phyloP scores from a whole-genome alignment of 2,329 filamentous ascomycete species.

The Talaromyces islandicus region DNA sequence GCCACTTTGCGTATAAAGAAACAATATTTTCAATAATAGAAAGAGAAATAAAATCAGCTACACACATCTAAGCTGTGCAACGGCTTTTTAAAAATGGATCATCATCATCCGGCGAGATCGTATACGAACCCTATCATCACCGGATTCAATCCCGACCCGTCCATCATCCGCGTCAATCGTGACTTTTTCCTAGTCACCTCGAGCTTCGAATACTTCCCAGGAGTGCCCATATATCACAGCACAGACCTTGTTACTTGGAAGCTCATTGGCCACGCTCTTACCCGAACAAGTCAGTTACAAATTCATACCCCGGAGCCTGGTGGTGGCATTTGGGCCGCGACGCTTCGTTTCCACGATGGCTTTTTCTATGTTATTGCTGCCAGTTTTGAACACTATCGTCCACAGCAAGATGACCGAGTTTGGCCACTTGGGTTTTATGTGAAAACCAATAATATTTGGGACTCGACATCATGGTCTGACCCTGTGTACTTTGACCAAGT shows the following conservation, averaged over 20 bases:
- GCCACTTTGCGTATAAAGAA: background rate
- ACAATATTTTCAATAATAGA: background rate
- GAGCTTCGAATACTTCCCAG: slow-evolving; percentile 42
- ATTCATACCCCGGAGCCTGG: slow-evolving; percentile 33
- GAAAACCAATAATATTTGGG: slow-evolving; percentile 3
- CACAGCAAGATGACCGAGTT: slow-evolving; percentile 4
- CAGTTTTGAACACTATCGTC: slow-evolving; percentile 9
- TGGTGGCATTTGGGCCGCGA: slow-evolving; percentile 37
- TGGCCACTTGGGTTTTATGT: slow-evolving; percentile 4
- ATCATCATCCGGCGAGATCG: background rate
- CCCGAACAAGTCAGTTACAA: slow-evolving; percentile 17
- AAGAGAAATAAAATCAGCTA: background rate
- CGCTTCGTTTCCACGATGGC: slow-evolving; percentile 34
- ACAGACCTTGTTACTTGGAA: slow-evolving; percentile 41
- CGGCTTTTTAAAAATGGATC: background rate
- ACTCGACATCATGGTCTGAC: slow-evolving; percentile 6
- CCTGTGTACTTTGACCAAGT: slow-evolving; percentile 6
- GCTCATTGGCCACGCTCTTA: slow-evolving; percentile 17
- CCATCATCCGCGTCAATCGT: slow-evolving; percentile 35
- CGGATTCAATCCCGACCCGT: slow-evolving; percentile 43
- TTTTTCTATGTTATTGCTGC: slow-evolving; percentile 37
- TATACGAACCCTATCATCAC: slow-evolving; percentile 40
- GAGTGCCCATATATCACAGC: slow-evolving; percentile 40
- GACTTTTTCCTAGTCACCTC: slow-evolving; percentile 42
- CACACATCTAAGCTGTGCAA: background rate